A percentile compares a stretch with the other conserved stretches of the same genome.
Conservation (phyloP, 805 yeast genomes). For the Yamadazyma paraphyllophila region DNA sequence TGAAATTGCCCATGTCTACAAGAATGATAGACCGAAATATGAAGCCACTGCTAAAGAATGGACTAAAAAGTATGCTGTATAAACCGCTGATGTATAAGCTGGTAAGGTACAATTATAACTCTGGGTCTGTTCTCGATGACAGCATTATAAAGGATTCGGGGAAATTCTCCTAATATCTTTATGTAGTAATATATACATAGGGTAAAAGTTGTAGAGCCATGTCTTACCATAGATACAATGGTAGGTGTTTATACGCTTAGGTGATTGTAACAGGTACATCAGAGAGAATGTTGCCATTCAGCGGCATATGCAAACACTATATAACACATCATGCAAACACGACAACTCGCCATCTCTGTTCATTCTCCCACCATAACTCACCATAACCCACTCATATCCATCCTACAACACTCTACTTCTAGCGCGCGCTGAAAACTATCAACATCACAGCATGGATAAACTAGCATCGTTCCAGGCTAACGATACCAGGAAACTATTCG, state of each 20-base stretch:
- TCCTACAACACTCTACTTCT: not conserved
- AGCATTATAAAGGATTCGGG: not conserved
- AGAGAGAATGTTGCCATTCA: too few relatives aligned
- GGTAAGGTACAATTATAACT: too few relatives aligned
- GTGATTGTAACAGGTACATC: too few relatives aligned
- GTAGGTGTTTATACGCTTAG: too few relatives aligned
- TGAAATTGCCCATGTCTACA: slow-evolving; percentile 94
- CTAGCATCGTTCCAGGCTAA: slow-evolving; percentile 37
- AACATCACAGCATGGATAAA: slow-evolving; percentile 28
- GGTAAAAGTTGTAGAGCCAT: too few relatives aligned
- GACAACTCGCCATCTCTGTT: too few relatives aligned
- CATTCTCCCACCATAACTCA: too few relatives aligned
- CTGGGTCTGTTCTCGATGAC: not conserved
- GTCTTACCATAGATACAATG: too few relatives aligned
- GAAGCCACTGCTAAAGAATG: slow-evolving; percentile 98
- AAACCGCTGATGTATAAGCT: not conserved
- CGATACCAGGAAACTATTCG: slow-evolving; percentile 30
- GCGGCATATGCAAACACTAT: too few relatives aligned
- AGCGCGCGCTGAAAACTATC: slow-evolving; percentile 3
- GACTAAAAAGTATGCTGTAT: slow-evolving; percentile 96
- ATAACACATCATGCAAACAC: too few relatives aligned
- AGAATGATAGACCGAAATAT: slow-evolving; percentile 88
- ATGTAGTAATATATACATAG: not conserved
- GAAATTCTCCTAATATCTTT: not conserved
- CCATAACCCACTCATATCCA: not conserved